A percentile compares a stretch with the other conserved stretches of the same genome.
These are phyloP conservation scores for Alternaria conjuncta DNA, from an alignment of 2,329 filamentous ascomycete genomes.

Conservation along the genomic window DNA sequence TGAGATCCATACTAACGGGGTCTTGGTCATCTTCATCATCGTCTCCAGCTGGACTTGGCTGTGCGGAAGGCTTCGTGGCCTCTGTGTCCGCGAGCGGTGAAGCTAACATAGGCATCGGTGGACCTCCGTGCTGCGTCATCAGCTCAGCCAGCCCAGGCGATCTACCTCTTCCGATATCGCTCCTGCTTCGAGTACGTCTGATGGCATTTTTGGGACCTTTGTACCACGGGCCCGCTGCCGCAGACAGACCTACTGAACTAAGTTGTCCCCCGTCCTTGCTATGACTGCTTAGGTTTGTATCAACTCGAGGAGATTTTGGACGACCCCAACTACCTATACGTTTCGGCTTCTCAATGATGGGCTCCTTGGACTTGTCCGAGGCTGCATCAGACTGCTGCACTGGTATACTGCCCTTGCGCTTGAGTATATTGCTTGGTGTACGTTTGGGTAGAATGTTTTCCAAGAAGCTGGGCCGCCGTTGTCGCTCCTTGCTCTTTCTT, in stretches of 20 bases:
- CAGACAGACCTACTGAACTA: conserved; percentile 49
- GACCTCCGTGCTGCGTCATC: conserved; percentile 64
- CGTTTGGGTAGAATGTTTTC: conserved; percentile 53
- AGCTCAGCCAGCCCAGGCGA: conserved; percentile 59
- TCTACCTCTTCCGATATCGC: conserved; percentile 56
- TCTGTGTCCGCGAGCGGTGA: conserved; percentile 53
- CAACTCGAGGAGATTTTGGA: conserved; percentile 50
- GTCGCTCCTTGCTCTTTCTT: conserved; percentile 47
- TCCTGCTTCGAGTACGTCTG: conserved; percentile 62
- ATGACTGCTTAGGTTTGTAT: conserved; percentile 49
- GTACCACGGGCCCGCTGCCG: conserved; percentile 45
- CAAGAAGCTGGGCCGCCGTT: conserved; percentile 62
- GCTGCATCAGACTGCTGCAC: conserved; percentile 33
- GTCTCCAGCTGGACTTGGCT: conserved; percentile 46
- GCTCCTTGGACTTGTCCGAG: conserved; percentile 40
- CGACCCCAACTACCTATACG: conserved; percentile 52
- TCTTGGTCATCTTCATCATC: conserved; percentile 56
- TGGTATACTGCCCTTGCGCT: conserved; percentile 54
- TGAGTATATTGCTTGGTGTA: conserved; percentile 54
- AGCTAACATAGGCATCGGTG: conserved; percentile 63
- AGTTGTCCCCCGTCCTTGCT: conserved; percentile 63
- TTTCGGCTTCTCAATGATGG: conserved; percentile 44
- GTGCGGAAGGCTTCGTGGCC: conserved; percentile 40
- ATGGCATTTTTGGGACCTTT: conserved; percentile 52
- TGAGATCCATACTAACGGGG: conserved; percentile 67